A percentile compares a stretch with the other conserved stretches of the same genome.
Evolutionary conservation across 768 basidiomycete species (phyloP).

Genomic region (Tylopilus sp.): DNA sequence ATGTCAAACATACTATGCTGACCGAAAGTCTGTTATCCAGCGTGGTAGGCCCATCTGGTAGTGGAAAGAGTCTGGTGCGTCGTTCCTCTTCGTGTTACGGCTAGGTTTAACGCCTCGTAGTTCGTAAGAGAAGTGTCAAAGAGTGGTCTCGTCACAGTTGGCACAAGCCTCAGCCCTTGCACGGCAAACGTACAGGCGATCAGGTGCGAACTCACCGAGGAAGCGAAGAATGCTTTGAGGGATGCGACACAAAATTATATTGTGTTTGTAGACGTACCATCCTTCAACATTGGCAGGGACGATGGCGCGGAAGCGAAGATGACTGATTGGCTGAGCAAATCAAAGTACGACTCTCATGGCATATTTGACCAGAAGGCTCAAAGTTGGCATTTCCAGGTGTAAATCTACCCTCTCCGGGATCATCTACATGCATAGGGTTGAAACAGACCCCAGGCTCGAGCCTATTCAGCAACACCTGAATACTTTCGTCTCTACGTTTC

Average conservation of each 20-base stretch:
- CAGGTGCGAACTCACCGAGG: too few species aligned
- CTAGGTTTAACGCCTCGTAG: neutral
- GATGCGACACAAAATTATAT: neutral
- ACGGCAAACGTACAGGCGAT: constrained; percentile 6
- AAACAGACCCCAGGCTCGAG: neutral
- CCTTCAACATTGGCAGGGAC: constrained; percentile 2
- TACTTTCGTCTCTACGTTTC: constrained; percentile 6
- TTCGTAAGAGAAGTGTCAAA: constrained; percentile 6
- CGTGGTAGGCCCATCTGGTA: constrained; percentile 18
- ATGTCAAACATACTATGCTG: neutral
- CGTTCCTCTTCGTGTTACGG: neutral
- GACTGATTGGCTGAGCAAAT: constrained; percentile 5
- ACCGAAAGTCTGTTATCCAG: too few species aligned
- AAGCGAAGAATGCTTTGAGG: neutral
- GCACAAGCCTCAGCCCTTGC: neutral
- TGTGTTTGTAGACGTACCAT: constrained; percentile 23
- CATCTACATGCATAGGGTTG: constrained; percentile 17
- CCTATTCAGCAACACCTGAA: constrained; percentile 3
- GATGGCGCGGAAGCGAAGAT: too few species aligned
- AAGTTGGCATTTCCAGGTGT: neutral
- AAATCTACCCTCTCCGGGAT: constrained; percentile 4
- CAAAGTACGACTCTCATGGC: neutral
- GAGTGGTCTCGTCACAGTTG: neutral
- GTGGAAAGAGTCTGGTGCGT: constrained; percentile 19
- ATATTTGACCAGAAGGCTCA: neutral